Conservation (phyloP, 2,329 filamentous ascomycete species). For the Emergomyces orientalis region DNA sequence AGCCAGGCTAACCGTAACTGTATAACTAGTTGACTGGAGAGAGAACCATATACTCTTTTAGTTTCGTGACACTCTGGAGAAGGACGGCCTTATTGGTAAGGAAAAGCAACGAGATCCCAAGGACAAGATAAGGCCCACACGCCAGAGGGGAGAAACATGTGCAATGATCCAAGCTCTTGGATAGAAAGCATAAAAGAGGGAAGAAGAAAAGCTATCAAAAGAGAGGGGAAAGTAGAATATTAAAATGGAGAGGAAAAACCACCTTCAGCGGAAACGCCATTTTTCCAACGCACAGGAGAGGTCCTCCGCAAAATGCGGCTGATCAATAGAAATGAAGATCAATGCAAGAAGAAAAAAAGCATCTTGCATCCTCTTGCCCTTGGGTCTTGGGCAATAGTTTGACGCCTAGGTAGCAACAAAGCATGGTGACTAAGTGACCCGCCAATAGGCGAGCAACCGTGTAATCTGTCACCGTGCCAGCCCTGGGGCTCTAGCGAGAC, state of each 20-base stretch:
- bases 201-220: background rate
- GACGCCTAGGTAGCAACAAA: background rate
- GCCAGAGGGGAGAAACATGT: background rate
- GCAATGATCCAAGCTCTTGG: background rate
- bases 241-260: background rate
- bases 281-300: background rate
- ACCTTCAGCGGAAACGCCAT: background rate
- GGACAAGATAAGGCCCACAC: background rate
- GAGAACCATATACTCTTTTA: background rate
- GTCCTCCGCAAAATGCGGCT: background rate
- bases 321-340: constrained; percentile 4
- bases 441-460: background rate
- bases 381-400: constrained; percentile 1
- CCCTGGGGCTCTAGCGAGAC: background rate
- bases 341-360: background rate
- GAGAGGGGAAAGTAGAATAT: background rate
- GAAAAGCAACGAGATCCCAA: background rate
- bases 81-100: background rate
- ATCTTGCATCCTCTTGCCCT: background rate
- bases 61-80: background rate
- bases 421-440: background rate
- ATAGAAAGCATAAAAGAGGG: background rate
- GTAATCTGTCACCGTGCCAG: background rate
- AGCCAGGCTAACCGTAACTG: constrained; percentile 2
- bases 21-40: background rate